Conservation (phyloP, 148 eudicot species). For the Cornus kousa region DNA sequence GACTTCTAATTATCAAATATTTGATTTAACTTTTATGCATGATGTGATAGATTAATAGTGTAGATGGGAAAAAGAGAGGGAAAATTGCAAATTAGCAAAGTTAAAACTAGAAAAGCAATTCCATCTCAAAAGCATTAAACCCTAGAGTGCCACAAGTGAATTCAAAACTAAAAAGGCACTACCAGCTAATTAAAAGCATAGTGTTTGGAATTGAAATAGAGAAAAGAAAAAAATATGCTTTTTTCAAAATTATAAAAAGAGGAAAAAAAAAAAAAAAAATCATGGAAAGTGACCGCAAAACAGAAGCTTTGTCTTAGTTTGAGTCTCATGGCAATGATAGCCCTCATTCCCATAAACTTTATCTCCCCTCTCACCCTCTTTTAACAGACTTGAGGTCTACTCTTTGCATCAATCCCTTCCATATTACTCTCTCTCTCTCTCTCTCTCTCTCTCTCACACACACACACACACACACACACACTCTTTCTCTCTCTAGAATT, state of each 20-base stretch:
- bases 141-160: no score
- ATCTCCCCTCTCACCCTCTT: conserved; percentile 4
- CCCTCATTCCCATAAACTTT: neutral
- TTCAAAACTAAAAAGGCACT: neutral
- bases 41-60: no score
- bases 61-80: no score
- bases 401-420: conserved; percentile 15
- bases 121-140: no score
- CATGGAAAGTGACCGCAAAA: neutral
- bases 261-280: neutral
- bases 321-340: conserved; percentile 1
- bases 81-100: no score
- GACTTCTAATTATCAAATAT: no score
- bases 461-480: neutral
- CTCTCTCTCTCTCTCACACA: conserved; percentile 9
- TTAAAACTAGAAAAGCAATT: no score
- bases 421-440: conserved; percentile 6
- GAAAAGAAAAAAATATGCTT: neutral
- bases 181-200: neutral
- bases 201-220: neutral
- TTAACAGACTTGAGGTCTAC: conserved; percentile 19
- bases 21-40: no score
- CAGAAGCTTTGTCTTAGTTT: conserved; percentile 1
- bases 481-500: neutral
- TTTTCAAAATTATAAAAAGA: neutral